phyloP scores from a whole-genome alignment of 2,329 filamentous ascomycete species.

The Elsinoe ampelina region DNA sequence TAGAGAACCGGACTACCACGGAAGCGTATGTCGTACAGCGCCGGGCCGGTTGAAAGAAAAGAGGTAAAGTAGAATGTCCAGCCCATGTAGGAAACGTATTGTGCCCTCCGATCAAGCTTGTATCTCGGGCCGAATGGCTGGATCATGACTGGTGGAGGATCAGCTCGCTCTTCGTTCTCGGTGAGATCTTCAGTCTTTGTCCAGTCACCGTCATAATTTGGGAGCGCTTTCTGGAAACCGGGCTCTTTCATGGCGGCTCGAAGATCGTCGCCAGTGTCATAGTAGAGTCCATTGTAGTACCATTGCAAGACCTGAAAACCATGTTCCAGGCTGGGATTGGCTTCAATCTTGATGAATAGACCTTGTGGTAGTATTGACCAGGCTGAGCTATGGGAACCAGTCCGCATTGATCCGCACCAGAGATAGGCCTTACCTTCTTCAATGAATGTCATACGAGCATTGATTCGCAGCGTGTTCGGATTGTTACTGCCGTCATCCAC shows the following conservation, averaged over 20 bases:
- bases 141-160: constrained; percentile 36
- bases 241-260: constrained; percentile 34
- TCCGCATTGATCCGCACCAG: constrained; percentile 41
- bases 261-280: constrained; percentile 41
- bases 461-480: constrained; percentile 25
- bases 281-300: constrained; percentile 47
- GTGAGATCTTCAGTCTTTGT: constrained; percentile 33
- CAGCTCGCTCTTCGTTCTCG: constrained; percentile 39
- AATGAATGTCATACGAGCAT: constrained; percentile 34
- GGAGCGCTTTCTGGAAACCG: constrained; percentile 39
- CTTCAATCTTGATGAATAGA: constrained; percentile 33
- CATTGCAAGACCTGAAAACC: constrained; percentile 40
- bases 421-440: constrained; percentile 36
- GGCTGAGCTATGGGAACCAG: constrained; percentile 33
- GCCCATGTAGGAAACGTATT: constrained; percentile 45
- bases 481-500: constrained; percentile 33
- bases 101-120: constrained; percentile 35
- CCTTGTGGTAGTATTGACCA: constrained; percentile 40
- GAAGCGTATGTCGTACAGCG: constrained; percentile 43
- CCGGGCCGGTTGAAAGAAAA: constrained; percentile 37
- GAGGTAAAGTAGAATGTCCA: constrained; percentile 45
- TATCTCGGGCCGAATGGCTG: constrained; percentile 34
- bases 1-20: constrained; percentile 44
- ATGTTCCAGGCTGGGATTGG: background rate
- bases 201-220: constrained; percentile 44